Conservation (phyloP, 192 early-diverging fungal genomes). For the Spizellomyces punctatus region DNA sequence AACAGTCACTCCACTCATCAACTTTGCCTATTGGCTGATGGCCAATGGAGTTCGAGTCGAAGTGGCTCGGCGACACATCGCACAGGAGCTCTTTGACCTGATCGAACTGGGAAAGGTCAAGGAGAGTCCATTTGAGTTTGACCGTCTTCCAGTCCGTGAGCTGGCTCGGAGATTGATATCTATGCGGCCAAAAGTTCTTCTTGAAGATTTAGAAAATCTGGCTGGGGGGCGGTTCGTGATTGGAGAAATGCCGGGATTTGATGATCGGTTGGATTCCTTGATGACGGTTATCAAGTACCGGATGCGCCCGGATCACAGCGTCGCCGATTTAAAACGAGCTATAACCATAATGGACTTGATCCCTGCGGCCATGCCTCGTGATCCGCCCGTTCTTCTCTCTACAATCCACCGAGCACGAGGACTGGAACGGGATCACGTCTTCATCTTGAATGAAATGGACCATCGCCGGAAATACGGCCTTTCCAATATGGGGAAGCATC, state of each 20-base stretch:
- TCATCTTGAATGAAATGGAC: conserved; percentile 33
- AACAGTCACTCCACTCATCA: not conserved
- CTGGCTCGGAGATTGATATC: not conserved
- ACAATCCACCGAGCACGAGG: conserved; percentile 33
- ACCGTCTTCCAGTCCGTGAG: not conserved
- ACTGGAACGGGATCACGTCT: conserved; percentile 25
- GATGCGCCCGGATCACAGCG: not conserved
- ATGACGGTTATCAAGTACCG: conserved; percentile 4
- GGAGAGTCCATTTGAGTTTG: not conserved
- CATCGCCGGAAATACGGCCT: not conserved
- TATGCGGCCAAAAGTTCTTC: not conserved
- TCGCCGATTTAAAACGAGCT: not conserved
- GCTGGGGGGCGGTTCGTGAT: not conserved
- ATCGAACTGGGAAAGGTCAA: not conserved
- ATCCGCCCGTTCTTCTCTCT: conserved; percentile 17
- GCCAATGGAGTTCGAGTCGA: conserved; percentile 19
- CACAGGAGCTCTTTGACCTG: conserved; percentile 8
- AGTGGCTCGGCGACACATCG: conserved; percentile 22
- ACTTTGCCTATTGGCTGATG: conserved; percentile 30
- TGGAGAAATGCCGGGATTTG: conserved; percentile 15
- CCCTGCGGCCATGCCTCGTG: conserved; percentile 3
- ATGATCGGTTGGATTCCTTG: conserved; percentile 28
- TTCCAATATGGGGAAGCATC: not conserved
- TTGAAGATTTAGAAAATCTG: conserved; percentile 3
- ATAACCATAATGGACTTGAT: not conserved